Percentiles rank a stretch among this genome's conserved stretches.
These are phyloP conservation scores for Amylostereum areolatum DNA, from an alignment of 1,284 basidiomycete genomes.

Conservation along the genomic window DNA sequence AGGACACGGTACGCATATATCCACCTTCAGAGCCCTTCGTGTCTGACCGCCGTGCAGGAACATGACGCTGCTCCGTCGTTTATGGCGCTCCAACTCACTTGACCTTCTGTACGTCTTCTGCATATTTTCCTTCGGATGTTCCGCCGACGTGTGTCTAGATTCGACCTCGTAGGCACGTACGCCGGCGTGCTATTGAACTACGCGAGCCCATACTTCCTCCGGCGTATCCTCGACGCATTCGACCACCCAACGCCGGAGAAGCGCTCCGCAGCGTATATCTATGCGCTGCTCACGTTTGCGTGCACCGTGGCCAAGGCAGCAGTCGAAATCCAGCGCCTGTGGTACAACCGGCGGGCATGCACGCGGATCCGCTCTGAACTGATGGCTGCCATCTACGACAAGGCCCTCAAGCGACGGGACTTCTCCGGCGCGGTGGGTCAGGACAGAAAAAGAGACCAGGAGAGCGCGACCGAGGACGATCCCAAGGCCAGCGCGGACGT, in stretches of 20 bases:
- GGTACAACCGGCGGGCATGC: constrained; percentile 67
- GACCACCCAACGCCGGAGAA: constrained; percentile 35
- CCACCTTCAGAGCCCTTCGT: background rate
- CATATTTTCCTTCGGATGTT: background rate
- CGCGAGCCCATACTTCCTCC: constrained; percentile 61
- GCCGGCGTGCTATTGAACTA: constrained; percentile 68
- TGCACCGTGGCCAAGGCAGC: constrained; percentile 58
- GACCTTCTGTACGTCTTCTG: constrained; percentile 51
- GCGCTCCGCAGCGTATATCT: constrained; percentile 63
- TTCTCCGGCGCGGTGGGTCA: constrained; percentile 69
- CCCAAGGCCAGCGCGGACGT: constrained; percentile 65
- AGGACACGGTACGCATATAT: constrained; percentile 16
- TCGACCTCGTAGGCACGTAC: constrained; percentile 65
- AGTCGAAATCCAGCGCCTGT: constrained; percentile 73
- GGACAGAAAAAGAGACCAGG: constrained; percentile 37
- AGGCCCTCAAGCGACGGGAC: constrained; percentile 82
- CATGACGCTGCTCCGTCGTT: constrained; percentile 50
- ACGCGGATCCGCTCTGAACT: constrained; percentile 69
- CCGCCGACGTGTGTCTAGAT: constrained; percentile 6
- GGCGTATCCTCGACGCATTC: constrained; percentile 46
- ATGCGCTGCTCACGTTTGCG: constrained; percentile 60
- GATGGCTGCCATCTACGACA: constrained; percentile 85
- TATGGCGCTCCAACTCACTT: constrained; percentile 65
- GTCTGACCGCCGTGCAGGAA: constrained; percentile 12
- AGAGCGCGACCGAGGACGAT: constrained; percentile 35